phyloP scores from a whole-genome alignment of 2,329 filamentous ascomycete genomes.

The Ascochyta clinopodiicola region DNA sequence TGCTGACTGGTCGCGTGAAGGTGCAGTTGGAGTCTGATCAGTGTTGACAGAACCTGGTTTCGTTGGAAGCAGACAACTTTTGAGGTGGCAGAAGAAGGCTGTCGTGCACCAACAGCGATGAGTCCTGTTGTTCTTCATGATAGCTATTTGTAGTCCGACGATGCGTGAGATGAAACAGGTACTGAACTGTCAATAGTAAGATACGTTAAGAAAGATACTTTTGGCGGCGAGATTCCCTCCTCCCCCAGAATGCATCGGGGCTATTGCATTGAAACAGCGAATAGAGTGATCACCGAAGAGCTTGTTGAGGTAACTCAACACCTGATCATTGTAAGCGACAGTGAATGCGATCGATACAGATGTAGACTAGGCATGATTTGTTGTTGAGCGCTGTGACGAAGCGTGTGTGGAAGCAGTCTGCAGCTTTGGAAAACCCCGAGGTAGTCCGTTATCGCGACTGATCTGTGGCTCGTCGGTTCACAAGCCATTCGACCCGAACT shows the following conservation, averaged over 20 bases:
- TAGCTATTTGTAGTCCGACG: not conserved
- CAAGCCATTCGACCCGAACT: slow-evolving; percentile 1
- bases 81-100: not conserved
- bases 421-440: slow-evolving; percentile 6
- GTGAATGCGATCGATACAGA: not conserved
- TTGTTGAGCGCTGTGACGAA: not conserved
- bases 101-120: not conserved
- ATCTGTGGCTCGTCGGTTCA: slow-evolving; percentile 6
- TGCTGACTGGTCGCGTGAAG: too few relatives aligned
- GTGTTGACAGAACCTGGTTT: too few relatives aligned
- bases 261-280: not conserved
- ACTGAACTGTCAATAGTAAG: not conserved
- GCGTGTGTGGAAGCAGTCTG: not conserved
- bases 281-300: not conserved
- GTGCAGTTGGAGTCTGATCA: too few relatives aligned
- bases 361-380: not conserved
- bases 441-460: slow-evolving; percentile 16
- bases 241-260: not conserved
- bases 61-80: too few relatives aligned
- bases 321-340: not conserved
- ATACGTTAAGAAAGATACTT: too few relatives aligned
- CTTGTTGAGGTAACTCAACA: slow-evolving; percentile 5
- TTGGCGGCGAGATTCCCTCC: not conserved
- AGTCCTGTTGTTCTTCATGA: not conserved
- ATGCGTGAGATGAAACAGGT: not conserved